Conservation (phyloP, 2,329 filamentous ascomycete species). For the Macroventuria anomochaeta region DNA sequence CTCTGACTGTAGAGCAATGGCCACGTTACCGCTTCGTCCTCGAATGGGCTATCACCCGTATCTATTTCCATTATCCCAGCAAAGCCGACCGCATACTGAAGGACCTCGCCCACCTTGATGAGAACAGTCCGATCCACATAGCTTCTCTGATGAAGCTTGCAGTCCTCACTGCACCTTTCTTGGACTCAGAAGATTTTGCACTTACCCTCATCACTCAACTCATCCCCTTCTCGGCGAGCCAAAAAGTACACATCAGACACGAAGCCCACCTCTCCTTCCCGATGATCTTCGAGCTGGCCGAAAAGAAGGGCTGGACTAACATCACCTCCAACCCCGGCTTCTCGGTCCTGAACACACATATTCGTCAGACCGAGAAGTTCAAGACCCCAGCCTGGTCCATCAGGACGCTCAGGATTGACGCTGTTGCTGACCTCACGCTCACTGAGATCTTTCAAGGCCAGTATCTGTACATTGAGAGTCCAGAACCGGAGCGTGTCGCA, state of each 20-base stretch:
- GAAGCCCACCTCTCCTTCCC: conserved; percentile 60
- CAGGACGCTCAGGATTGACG: conserved; percentile 50
- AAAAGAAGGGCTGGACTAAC: conserved; percentile 41
- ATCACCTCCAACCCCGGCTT: conserved; percentile 53
- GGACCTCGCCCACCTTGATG: conserved; percentile 49
- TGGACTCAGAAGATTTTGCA: conserved; percentile 49
- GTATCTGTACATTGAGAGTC: conserved; percentile 53
- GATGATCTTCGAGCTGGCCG: conserved; percentile 52
- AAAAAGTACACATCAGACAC: conserved; percentile 60
- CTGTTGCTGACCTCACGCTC: conserved; percentile 52
- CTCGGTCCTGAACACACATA: conserved; percentile 51
- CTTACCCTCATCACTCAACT: conserved; percentile 51
- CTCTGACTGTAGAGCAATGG: conserved; percentile 55
- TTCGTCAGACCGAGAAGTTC: conserved; percentile 54
- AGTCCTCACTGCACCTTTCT: conserved; percentile 50
- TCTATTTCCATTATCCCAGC: conserved; percentile 47
- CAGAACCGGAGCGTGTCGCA: conserved; percentile 47
- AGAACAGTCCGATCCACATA: conserved; percentile 56
- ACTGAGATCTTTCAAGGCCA: conserved; percentile 54
- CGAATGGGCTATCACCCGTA: conserved; percentile 57
- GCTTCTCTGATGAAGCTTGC: conserved; percentile 57
- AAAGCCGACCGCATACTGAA: conserved; percentile 45
- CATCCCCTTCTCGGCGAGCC: conserved; percentile 54
- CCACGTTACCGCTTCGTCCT: conserved; percentile 56
- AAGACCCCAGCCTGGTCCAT: conserved; percentile 49